Conservation (phyloP, 495 filamentous ascomycete species). For the Amorphotheca resinae region DNA sequence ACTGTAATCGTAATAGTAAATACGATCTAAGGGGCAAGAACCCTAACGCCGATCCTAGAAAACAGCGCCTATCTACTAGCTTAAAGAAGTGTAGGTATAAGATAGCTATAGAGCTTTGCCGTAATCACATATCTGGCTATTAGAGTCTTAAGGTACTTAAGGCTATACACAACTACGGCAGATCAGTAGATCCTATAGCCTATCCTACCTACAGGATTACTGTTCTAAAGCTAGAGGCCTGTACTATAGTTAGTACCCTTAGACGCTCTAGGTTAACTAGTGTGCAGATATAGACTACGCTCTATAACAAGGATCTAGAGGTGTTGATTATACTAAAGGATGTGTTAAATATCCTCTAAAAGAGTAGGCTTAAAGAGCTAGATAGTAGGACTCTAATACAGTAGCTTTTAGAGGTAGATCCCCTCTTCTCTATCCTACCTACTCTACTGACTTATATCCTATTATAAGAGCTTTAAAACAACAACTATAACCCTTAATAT, state of each 20-base stretch:
- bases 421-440: neutral
- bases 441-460: neutral
- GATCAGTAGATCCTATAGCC: neutral
- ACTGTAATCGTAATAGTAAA: neutral
- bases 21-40: neutral
- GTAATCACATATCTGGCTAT: neutral
- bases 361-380: neutral
- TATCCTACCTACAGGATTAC: neutral
- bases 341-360: neutral
- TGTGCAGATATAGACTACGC: neutral
- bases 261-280: neutral
- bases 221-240: neutral
- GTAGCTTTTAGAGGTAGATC: neutral
- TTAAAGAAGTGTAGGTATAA: conserved; percentile 1
- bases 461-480: neutral
- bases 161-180: neutral
- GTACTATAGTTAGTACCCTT: neutral
- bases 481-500: neutral
- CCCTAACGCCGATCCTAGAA: neutral
- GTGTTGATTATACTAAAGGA: neutral
- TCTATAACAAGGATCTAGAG: neutral
- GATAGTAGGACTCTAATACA: neutral
- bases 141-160: neutral
- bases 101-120: neutral
- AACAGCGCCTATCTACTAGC: neutral